phyloP scores from a whole-genome alignment of 1,284 basidiomycete species.

The Cryptococcus sp. region DNA sequence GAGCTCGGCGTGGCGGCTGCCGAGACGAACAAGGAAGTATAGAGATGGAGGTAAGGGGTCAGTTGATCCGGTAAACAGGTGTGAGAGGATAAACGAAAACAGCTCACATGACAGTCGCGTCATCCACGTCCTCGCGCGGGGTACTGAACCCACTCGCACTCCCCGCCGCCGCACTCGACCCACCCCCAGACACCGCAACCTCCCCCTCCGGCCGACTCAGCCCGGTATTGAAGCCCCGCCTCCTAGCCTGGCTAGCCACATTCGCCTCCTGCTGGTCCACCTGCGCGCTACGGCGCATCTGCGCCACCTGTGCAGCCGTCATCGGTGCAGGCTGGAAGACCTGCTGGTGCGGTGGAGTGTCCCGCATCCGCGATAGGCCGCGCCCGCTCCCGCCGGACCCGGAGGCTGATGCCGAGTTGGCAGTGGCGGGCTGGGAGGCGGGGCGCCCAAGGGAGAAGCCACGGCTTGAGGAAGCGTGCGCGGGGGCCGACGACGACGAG shows the following conservation, averaged over 20 bases:
- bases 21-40: not conserved
- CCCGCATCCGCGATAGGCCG: conserved; percentile 11
- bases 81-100: not conserved
- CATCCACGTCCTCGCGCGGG: conserved; percentile 47
- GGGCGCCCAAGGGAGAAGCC: conserved; percentile 32
- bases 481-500: conserved; percentile 21
- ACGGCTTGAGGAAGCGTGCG: conserved; percentile 8
- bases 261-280: conserved; percentile 42
- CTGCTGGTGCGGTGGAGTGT: conserved; percentile 33
- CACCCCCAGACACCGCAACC: conserved; percentile 10
- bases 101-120: conserved; percentile 41
- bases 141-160: conserved; percentile 34
- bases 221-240: conserved; percentile 60
- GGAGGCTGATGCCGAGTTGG: not conserved
- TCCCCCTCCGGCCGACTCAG: conserved; percentile 57
- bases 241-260: conserved; percentile 14
- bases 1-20: conserved; percentile 67
- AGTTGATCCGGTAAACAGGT: not conserved
- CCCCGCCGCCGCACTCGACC: not conserved
- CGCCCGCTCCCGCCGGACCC: conserved; percentile 59
- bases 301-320: conserved; percentile 41
- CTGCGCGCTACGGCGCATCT: conserved; percentile 37
- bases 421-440: too few species aligned
- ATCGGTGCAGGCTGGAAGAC: conserved; percentile 32
- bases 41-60: too few species aligned